Evolutionary conservation across 2,329 filamentous ascomycete genomes (phyloP).

Genomic region (Xylariaceae sp.): DNA sequence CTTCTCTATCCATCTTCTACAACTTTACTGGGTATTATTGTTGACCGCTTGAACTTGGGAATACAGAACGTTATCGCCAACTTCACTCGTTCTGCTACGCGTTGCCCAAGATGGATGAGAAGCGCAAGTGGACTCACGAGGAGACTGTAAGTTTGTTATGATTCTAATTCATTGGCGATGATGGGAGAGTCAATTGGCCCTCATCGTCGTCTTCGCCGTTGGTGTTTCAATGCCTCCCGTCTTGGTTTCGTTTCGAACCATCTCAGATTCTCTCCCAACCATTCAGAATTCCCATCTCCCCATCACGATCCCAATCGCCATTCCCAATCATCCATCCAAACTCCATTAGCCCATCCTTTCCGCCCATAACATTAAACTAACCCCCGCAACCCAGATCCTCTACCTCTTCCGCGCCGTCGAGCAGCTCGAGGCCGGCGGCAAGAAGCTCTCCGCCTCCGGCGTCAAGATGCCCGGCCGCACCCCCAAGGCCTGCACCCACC

Average conservation of each 20-base stretch:
- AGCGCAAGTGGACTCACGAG: not conserved
- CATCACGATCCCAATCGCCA: not conserved
- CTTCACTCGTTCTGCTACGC: no score
- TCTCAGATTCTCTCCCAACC: no score
- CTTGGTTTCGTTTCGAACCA: no score
- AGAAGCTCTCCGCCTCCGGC: not conserved
- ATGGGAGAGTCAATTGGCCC: no score
- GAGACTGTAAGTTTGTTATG: not conserved
- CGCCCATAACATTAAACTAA: not conserved
- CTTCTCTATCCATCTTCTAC: not conserved
- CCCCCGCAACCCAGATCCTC: not conserved
- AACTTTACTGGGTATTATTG: not conserved
- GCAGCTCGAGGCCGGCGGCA: not conserved
- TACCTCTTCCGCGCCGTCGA: conserved; percentile 1
- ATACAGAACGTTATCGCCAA: no score
- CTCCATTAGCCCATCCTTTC: not conserved
- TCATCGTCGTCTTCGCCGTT: no score
- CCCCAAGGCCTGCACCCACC: not conserved
- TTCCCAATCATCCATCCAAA: not conserved
- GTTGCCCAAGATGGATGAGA: not conserved
- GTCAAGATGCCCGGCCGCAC: not conserved
- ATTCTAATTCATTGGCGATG: not conserved
- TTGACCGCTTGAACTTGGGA: not conserved
- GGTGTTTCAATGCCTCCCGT: no score
- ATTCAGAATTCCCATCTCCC: not conserved